Conservation (phyloP, 1,284 basidiomycete genomes). For the Sporisorium iseilematis-ciliati region DNA sequence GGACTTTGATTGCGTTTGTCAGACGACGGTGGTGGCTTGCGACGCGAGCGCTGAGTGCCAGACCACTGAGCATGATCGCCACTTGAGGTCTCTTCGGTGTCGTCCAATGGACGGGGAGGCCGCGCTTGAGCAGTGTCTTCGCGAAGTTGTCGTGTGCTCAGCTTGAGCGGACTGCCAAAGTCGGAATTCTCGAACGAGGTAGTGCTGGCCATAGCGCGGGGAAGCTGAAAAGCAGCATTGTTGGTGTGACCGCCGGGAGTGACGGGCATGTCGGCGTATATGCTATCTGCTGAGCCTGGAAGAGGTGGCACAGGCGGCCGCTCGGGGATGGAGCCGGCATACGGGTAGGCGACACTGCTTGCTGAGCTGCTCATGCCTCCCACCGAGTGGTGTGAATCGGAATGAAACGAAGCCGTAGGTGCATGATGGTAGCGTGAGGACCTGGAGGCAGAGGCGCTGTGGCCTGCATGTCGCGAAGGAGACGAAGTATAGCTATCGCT, state of each 20-base stretch:
- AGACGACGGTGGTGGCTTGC: constrained; percentile 8
- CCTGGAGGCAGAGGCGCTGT: constrained; percentile 27
- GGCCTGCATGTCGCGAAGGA: constrained; percentile 30
- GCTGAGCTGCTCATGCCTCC: constrained; percentile 45
- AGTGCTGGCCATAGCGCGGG: constrained; percentile 46
- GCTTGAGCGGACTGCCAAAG: constrained; percentile 27
- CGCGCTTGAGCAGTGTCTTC: constrained; percentile 18
- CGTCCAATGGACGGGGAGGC: constrained; percentile 19
- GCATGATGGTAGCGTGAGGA: constrained; percentile 47
- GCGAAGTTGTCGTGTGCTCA: constrained; percentile 24
- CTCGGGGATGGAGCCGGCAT: constrained; percentile 22
- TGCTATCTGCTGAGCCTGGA: constrained; percentile 32
- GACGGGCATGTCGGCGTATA: constrained; percentile 41
- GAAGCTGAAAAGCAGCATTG: constrained; percentile 40
- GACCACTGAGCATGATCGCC: constrained; percentile 44
- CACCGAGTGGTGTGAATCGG: constrained; percentile 41
- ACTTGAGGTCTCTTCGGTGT: constrained; percentile 40
- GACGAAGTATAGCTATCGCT: constrained; percentile 40
- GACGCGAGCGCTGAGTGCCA: constrained; percentile 15
- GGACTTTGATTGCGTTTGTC: constrained; percentile 13
- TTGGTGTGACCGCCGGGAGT: constrained; percentile 43
- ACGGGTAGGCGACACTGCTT: constrained; percentile 26
- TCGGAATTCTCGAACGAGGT: constrained; percentile 44
- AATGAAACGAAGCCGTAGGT: constrained; percentile 37
- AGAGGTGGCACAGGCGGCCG: constrained; percentile 54